A percentile compares a stretch with the other conserved stretches of the same genome.
phyloP scores from a whole-genome alignment of 78 protist species.

The Polysphondylium violaceum region DNA sequence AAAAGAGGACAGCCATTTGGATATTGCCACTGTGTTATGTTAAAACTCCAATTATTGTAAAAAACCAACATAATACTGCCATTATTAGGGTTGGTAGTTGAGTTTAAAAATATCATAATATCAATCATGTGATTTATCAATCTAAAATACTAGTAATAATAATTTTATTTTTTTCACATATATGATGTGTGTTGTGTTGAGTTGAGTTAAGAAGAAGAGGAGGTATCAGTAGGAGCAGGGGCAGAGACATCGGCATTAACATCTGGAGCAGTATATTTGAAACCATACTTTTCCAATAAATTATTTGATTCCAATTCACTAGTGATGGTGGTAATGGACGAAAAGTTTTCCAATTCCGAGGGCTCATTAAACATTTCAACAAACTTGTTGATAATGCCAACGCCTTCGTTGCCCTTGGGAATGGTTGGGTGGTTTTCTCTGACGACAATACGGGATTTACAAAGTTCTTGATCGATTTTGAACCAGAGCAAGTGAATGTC shows the following conservation, averaged over 20 bases:
- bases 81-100: no score
- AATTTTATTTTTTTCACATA: background rate
- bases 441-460: constrained; percentile 50
- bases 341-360: constrained; percentile 6
- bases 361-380: constrained; percentile 21
- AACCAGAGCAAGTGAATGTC: constrained; percentile 48
- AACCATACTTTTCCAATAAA: constrained; percentile 2
- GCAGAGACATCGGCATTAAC: no score
- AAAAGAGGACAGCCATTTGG: no score
- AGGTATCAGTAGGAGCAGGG: no score
- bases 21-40: no score
- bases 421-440: constrained; percentile 70
- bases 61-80: no score
- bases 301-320: constrained; percentile 44
- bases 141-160: background rate
- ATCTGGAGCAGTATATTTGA: no score
- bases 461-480: constrained; percentile 32
- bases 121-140: background rate
- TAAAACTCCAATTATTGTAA: no score
- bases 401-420: constrained; percentile 61
- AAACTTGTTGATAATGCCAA: constrained; percentile 40
- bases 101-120: background rate
- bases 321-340: background rate
- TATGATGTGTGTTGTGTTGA: background rate
- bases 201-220: background rate